Percentiles rank a stretch among this genome's conserved stretches.
Evolutionary conservation across 1,284 basidiomycete species (phyloP).

Genomic region (Laetiporus sulphureus): DNA sequence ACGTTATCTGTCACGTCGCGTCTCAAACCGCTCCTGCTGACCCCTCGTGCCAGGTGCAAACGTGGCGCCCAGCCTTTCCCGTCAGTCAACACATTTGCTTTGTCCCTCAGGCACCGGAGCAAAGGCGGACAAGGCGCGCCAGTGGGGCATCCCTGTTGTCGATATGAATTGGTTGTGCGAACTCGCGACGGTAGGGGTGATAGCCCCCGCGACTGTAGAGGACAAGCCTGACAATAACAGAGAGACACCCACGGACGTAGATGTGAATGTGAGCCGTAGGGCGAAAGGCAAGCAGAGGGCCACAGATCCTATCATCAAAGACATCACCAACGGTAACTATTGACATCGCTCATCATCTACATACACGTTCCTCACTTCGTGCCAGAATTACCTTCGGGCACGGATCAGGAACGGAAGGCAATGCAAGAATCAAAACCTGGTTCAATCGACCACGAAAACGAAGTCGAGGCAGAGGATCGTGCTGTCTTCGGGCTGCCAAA

Average conservation of each 20-base stretch:
- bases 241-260: not conserved
- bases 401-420: not conserved
- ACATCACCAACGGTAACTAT: constrained; percentile 31
- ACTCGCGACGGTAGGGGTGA: constrained; percentile 39
- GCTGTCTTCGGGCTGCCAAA: constrained; percentile 18
- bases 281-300: constrained; percentile 27
- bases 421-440: not conserved
- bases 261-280: constrained; percentile 9
- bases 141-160: constrained; percentile 64
- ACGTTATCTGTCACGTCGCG: constrained; percentile 10
- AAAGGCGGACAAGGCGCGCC: constrained; percentile 67
- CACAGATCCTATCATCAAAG: constrained; percentile 23
- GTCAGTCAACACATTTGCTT: constrained; percentile 61
- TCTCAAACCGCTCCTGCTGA: constrained; percentile 1
- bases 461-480: constrained; percentile 3
- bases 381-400: no score
- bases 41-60: constrained; percentile 38
- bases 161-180: constrained; percentile 55
- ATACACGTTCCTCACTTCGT: no score
- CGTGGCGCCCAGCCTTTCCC: constrained; percentile 51
- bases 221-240: not conserved
- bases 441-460: constrained; percentile 1
- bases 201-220: constrained; percentile 23
- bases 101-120: constrained; percentile 61
- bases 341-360: no score